phyloP scores from a whole-genome alignment of 2,329 filamentous ascomycete species.

The Trichoderma atrobrunneum region DNA sequence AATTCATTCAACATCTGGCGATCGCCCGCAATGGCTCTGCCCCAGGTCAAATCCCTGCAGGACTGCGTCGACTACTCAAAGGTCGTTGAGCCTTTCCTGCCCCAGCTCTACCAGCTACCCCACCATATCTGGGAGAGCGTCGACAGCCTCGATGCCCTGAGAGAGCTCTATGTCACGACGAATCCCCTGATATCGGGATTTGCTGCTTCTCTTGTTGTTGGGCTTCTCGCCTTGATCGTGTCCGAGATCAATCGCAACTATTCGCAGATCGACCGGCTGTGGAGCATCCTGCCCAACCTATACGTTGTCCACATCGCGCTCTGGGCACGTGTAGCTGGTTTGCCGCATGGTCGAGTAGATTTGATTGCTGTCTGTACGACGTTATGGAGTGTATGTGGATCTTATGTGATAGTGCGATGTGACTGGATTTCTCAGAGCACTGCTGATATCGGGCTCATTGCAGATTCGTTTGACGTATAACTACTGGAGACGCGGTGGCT shows the following conservation, averaged over 20 bases:
- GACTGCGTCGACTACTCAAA: slow-evolving; percentile 75
- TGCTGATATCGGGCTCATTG: neutral
- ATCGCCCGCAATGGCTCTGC: slow-evolving; percentile 60
- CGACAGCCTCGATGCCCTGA: slow-evolving; percentile 59
- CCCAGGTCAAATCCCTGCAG: slow-evolving; percentile 63
- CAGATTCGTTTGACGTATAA: slow-evolving; percentile 86
- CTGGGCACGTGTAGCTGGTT: slow-evolving; percentile 75
- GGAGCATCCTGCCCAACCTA: slow-evolving; percentile 84
- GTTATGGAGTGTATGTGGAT: slow-evolving; percentile 71
- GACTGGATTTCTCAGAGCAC: neutral
- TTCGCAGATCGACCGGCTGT: slow-evolving; percentile 91
- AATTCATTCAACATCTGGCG: neutral
- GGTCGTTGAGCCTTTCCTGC: slow-evolving; percentile 71
- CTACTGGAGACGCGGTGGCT: slow-evolving; percentile 94
- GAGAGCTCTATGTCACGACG: slow-evolving; percentile 73
- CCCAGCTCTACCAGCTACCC: slow-evolving; percentile 69
- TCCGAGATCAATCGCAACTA: slow-evolving; percentile 91
- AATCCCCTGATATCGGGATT: slow-evolving; percentile 81
- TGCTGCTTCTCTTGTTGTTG: slow-evolving; percentile 68
- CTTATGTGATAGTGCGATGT: no score
- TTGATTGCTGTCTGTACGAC: slow-evolving; percentile 66
- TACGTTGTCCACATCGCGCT: slow-evolving; percentile 80
- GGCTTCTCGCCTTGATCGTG: slow-evolving; percentile 66
- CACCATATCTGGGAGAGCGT: slow-evolving; percentile 59
- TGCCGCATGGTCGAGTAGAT: slow-evolving; percentile 70